These are phyloP conservation scores for Stachybotrys chartarum DNA, from an alignment of 2,329 filamentous ascomycete genomes.

Conservation along the genomic window DNA sequence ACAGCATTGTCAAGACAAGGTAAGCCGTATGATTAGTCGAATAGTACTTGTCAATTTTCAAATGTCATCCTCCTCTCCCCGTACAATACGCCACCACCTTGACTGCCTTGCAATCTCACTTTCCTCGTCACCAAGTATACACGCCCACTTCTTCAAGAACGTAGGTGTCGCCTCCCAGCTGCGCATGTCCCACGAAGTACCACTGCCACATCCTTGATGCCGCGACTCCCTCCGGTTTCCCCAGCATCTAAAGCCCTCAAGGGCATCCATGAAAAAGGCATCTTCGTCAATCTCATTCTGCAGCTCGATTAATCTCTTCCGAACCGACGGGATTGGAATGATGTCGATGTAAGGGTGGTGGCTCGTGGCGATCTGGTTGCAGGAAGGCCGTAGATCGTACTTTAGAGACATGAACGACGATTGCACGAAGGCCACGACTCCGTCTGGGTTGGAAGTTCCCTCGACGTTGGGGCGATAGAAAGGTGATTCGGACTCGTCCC, in stretches of 20 bases:
- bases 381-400: constrained; percentile 17
- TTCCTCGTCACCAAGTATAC: constrained; percentile 17
- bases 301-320: constrained; percentile 16
- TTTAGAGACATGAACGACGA: constrained; percentile 13
- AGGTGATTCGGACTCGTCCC: constrained; percentile 14
- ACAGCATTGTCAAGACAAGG: constrained; percentile 3
- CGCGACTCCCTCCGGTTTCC: constrained; percentile 7
- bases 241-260: constrained; percentile 21
- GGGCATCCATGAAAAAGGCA: constrained; percentile 19
- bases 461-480: constrained; percentile 12
- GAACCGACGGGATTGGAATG: constrained; percentile 16
- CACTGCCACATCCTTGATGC: constrained; percentile 12
- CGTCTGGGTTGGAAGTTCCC: constrained; percentile 3
- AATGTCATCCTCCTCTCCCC: constrained; percentile 11
- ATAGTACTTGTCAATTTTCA: not conserved
- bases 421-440: constrained; percentile 11
- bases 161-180: constrained; percentile 20
- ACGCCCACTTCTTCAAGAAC: constrained; percentile 19
- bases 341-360: constrained; percentile 20
- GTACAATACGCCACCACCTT: constrained; percentile 18
- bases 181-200: constrained; percentile 17
- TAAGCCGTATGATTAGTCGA: not conserved
- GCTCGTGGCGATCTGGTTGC: constrained; percentile 12
- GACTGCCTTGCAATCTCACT: constrained; percentile 19
- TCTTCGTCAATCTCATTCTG: constrained; percentile 15